Percentiles rank a stretch among this genome's conserved stretches.
These are phyloP conservation scores for Santalum album DNA, from an alignment of 164 flowering plant genomes.

Conservation along the genomic window DNA sequence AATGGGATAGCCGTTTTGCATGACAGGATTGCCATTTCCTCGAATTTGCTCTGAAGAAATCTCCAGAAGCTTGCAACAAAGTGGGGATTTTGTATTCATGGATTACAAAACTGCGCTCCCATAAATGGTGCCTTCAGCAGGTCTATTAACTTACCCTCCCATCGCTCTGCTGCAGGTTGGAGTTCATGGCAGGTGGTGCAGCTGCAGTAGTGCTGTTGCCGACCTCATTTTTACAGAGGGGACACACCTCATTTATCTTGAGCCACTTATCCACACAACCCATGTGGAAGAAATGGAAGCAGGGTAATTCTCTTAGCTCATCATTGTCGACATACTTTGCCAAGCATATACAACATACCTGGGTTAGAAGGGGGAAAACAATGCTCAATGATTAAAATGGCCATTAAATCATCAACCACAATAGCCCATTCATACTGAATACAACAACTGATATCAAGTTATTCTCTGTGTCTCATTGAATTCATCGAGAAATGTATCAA, in stretches of 20 bases:
- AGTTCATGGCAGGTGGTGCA: background rate
- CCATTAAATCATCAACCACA: too few relatives aligned
- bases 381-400: too few relatives aligned
- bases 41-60: too few relatives aligned
- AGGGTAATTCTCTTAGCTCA: constrained; percentile 4
- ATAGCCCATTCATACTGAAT: too few relatives aligned
- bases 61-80: too few relatives aligned
- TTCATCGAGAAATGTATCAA: too few relatives aligned
- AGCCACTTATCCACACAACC: constrained; percentile 8
- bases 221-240: constrained; percentile 3
- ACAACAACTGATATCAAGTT: too few relatives aligned
- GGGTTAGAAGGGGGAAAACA: background rate
- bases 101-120: background rate
- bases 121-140: background rate
- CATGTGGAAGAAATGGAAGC: constrained; percentile 6
- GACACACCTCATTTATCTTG: constrained; percentile 1
- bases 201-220: background rate
- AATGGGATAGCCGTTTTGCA: too few relatives aligned
- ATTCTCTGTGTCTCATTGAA: too few relatives aligned
- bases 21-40: too few relatives aligned
- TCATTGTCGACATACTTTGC: constrained; percentile 4
- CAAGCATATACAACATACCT: constrained; percentile 8
- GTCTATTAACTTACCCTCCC: too few relatives aligned
- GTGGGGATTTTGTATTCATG: too few relatives aligned
- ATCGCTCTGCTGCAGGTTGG: background rate